Conservation (phyloP, 352 stramenopile genomes). For the Phytopythium chamaehyphon region DNA sequence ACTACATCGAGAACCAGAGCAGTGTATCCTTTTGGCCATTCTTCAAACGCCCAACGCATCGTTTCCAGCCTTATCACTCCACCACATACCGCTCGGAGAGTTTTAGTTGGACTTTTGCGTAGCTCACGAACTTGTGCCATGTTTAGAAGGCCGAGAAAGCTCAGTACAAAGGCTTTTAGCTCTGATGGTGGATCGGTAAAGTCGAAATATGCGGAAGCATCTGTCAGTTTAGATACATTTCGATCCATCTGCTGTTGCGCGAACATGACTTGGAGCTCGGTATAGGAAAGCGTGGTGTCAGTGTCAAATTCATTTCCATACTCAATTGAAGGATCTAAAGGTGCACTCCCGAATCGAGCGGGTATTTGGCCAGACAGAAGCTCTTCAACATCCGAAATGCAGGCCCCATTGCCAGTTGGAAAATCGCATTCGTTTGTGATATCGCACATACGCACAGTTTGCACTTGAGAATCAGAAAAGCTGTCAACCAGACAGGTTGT, state of each 20-base stretch:
- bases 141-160: slow-evolving; percentile 64
- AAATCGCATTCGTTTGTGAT: slow-evolving; percentile 32
- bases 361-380: slow-evolving; percentile 9
- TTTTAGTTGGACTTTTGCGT: slow-evolving; percentile 26
- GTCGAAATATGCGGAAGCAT: slow-evolving; percentile 8
- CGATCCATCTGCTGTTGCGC: slow-evolving; percentile 20
- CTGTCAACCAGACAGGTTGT: slow-evolving; percentile 24
- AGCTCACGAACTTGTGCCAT: slow-evolving; percentile 39
- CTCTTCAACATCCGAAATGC: slow-evolving; percentile 18
- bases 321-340: slow-evolving; percentile 22
- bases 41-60: slow-evolving; percentile 50
- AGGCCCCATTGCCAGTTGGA: slow-evolving; percentile 50
- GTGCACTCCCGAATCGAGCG: slow-evolving; percentile 29
- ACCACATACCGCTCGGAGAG: slow-evolving; percentile 43
- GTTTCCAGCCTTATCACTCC: slow-evolving; percentile 54
- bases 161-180: slow-evolving; percentile 53
- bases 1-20: slow-evolving; percentile 34
- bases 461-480: not conserved
- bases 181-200: slow-evolving; percentile 37
- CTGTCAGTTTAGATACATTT: slow-evolving; percentile 9
- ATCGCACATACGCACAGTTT: slow-evolving; percentile 48
- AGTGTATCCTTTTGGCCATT: slow-evolving; percentile 51
- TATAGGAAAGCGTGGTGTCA: slow-evolving; percentile 20
- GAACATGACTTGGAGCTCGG: slow-evolving; percentile 16
- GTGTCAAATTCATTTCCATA: not conserved